phyloP scores from a whole-genome alignment of 345 rosid genomes.

The Bruguiera sexangula region DNA sequence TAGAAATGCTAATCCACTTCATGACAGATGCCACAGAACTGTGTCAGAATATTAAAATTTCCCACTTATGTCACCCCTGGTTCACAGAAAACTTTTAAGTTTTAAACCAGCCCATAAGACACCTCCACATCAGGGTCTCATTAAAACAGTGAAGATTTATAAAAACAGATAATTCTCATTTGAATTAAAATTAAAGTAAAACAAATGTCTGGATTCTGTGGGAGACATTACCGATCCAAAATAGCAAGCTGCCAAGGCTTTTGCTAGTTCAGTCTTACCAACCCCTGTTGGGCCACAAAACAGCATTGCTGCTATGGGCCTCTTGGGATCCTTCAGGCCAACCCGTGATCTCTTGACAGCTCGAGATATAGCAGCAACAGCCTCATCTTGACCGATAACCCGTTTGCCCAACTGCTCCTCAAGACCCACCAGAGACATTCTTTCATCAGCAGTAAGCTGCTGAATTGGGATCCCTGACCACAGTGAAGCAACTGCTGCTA shows the following conservation, averaged over 20 bases:
- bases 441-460: constrained; percentile 94
- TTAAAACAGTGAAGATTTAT: not conserved
- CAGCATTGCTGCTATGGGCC: constrained; percentile 95
- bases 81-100: too few species aligned
- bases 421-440: constrained; percentile 66
- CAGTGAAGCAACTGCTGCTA: constrained; percentile 85
- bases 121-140: too few species aligned
- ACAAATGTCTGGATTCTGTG: not conserved
- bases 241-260: constrained; percentile 79
- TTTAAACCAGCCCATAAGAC: too few species aligned
- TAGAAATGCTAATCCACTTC: constrained; percentile 10
- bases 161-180: not conserved
- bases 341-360: constrained; percentile 94
- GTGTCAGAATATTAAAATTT: too few species aligned
- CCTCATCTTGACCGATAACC: constrained; percentile 96
- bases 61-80: too few species aligned
- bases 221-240: constrained; percentile 78
- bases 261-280: constrained; percentile 92
- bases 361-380: constrained; percentile 85
- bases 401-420: constrained; percentile 73
- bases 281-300: constrained; percentile 99
- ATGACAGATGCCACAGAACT: too few species aligned
- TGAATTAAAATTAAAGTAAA: not conserved
- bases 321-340: constrained; percentile 81
- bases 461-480: constrained; percentile 99